Base-by-base conservation (phyloP, 2,329 filamentous ascomycete species). In the Ophiostoma pallidulum region DNA sequence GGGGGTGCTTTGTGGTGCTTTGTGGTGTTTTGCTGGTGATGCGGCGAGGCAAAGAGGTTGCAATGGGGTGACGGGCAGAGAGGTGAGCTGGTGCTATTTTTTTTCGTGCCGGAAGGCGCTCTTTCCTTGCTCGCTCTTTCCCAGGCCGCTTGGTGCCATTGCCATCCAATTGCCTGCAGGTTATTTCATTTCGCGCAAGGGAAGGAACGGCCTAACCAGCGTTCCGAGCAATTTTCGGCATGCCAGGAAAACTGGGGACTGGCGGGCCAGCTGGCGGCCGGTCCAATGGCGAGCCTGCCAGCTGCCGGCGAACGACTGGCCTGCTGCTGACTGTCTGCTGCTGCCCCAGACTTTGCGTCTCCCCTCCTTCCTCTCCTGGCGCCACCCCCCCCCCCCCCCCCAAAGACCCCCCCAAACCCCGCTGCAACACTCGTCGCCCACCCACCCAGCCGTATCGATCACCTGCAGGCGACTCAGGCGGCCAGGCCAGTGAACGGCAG, bases 141-240 rank as follows among this genome's bases (percentile, higher is more conserved):
- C n/a, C n/a, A n/a, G n/a, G n/a, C n/a, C n/a, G n/a, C n/a, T n/a
- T n/a, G n/a, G n/a, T n/a, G n/a, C n/a, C n/a, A n/a, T n/a, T n/a
- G 46, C 45, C 55, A 41, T 59, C 57, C 58, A 58, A 60, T 70
- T 58, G 56, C 56, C 54, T 48, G 54, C 52, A 22, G 49, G 37
- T 51, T 53, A 56, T 53, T 56, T 54, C 53, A 55, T 53, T 55
- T 54, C 53, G 52, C 52, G 42, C 52, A 52, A 37, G 28, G 31
- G 40, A 31, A 35, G 37, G 36, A 22, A 40, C 46, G 47, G 44
- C 47, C 41, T 19, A 44, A 42, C 45, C 44, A 32, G 22, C 20
- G 44, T 55, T 56, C 57, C 55, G 56, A 50, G 51, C 51, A 49
- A 54, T 59, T 59, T 58, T 59, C 56, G 58, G 50, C 45, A 35